Percentiles rank a stretch among this genome's conserved stretches.
Evolutionary conservation across 2,329 filamentous ascomycete genomes (phyloP).

Genomic region (Xylariaceae sp.): DNA sequence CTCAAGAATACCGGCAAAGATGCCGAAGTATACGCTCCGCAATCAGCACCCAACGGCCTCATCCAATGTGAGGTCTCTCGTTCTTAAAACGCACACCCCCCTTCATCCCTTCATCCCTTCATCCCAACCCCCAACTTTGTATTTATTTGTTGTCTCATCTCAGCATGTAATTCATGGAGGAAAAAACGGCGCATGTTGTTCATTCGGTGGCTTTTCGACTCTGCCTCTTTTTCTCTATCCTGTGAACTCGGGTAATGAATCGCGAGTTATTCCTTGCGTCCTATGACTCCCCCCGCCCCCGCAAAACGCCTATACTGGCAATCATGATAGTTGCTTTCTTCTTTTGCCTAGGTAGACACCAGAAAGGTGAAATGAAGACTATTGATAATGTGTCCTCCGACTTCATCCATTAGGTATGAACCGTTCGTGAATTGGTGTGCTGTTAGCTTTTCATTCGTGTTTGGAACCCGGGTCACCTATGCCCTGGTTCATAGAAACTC

Average conservation of each 20-base stretch:
- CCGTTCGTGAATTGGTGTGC: neutral
- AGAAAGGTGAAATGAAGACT: neutral
- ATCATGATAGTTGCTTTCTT: neutral
- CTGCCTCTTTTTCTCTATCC: neutral
- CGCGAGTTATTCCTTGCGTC: neutral
- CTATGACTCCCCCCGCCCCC: neutral
- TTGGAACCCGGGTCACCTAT: too few species aligned
- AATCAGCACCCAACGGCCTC: conserved; percentile 87
- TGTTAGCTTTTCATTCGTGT: neutral
- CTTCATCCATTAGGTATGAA: neutral
- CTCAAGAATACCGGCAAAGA: conserved; percentile 92
- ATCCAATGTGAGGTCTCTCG: conserved; percentile 88
- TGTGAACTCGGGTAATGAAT: conserved; percentile 11
- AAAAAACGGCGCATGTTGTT: conserved; percentile 19
- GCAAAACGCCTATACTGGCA: too few species aligned
- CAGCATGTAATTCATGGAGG: conserved; percentile 11
- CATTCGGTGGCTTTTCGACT: conserved; percentile 1
- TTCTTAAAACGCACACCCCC: conserved; percentile 17
- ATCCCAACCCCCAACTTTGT: too few species aligned
- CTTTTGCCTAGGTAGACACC: neutral
- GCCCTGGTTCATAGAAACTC: neutral
- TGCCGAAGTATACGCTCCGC: conserved; percentile 91
- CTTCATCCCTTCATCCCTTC: neutral
- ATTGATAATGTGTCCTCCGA: neutral
- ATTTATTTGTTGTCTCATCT: conserved; percentile 1